A percentile compares a stretch with the other conserved stretches of the same genome.
Evolutionary conservation across 345 rosid species (phyloP).

Genomic region (Eutrema yunnanense): DNA sequence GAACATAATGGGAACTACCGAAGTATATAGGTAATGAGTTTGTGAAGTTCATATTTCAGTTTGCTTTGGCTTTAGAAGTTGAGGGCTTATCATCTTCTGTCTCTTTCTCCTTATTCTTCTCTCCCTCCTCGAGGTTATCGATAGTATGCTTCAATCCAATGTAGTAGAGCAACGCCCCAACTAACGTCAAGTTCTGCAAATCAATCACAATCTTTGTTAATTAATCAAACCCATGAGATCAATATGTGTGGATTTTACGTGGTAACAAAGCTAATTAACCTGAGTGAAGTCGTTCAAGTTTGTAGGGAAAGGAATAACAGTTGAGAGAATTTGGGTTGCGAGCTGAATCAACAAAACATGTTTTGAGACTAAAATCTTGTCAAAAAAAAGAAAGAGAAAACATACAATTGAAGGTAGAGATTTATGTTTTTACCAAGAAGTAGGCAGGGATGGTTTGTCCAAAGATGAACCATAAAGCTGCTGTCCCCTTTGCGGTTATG

Average conservation of each 20-base stretch:
- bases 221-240: not conserved
- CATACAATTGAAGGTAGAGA: not conserved
- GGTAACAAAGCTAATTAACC: constrained; percentile 8
- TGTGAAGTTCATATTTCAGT: constrained; percentile 6
- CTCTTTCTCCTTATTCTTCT: constrained; percentile 7
- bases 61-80: constrained; percentile 9
- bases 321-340: constrained; percentile 22
- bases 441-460: constrained; percentile 28
- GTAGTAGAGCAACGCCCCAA: constrained; percentile 28
- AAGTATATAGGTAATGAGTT: not conserved
- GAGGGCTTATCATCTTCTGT: constrained; percentile 3
- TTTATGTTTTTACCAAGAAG: constrained; percentile 23
- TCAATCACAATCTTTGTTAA: not conserved
- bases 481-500: constrained; percentile 22
- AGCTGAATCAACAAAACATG: constrained; percentile 21
- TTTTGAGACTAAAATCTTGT: not conserved
- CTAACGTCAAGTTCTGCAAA: constrained; percentile 26
- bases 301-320: constrained; percentile 27
- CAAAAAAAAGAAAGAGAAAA: not conserved
- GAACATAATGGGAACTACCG: not conserved
- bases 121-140: constrained; percentile 11
- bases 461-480: constrained; percentile 32
- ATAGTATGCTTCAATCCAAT: constrained; percentile 23
- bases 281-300: constrained; percentile 31
- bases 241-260: not conserved